Base-by-base conservation (phyloP, 106 monocot species). In the Dactylorhiza incarnata region DNA sequence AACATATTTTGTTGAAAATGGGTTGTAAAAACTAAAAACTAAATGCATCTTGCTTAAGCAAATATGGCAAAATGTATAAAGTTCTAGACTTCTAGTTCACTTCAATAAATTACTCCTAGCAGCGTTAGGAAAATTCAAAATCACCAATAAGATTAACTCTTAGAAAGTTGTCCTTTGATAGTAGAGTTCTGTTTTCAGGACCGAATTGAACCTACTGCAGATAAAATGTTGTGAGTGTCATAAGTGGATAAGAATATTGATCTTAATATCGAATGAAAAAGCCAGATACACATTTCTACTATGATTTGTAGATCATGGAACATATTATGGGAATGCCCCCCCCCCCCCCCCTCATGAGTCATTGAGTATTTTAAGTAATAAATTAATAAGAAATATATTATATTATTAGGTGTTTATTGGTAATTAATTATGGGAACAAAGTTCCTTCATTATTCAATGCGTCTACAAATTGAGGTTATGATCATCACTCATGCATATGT, bases 111-210 rank as follows among this genome's bases (percentile, higher is more conserved):
- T n/a, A 5, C 19, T 19, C 7, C 16, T 56, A 56, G 56, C 5
- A n/a, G 19, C 16, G 56, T 19, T 19, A 6, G 56, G 4, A 16
- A 56, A 14, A 54, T 0, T 54, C 54, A 90, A 87, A 96, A 84
- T 96, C 96, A 77, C 96, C 96, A 76, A 96, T 74, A 71, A 96
- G 85, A 71, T 91, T 96, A 76, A 93, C 96, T 79, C 96, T 88
- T 56, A 96, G 76, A 76, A 93, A 93, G 29, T 86, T 93, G 78
- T 96, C 96, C 17, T 56, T 78, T 37, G 96, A 96, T 78, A 90
- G n/a, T 73, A 85, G 93, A 13, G 95, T 93, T 78, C 90, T 88
- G 71, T 96, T 96, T 74, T 91, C 93, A 46, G 95, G 95, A 71
- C 95, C 95, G 63, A 96, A 81, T 72, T 85, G 56, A 17, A 93